A percentile compares a stretch with the other conserved stretches of the same genome.
These are phyloP conservation scores for Panaeolus papilionaceus DNA, from an alignment of 768 basidiomycete genomes.

Conservation along the genomic window DNA sequence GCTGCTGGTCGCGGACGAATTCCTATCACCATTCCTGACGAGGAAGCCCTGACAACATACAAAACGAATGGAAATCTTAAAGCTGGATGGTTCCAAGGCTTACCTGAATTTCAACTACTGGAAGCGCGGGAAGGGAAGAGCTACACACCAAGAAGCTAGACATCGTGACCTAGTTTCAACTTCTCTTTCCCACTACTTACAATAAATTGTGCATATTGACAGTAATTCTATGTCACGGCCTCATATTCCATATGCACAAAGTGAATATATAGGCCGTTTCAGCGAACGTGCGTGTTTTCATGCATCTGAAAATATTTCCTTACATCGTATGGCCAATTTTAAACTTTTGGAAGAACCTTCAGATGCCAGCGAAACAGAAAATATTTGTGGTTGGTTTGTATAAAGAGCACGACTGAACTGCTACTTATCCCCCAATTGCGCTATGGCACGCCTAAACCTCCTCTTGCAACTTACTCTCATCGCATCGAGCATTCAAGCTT, in stretches of 20 bases:
- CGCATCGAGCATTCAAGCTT: not conserved
- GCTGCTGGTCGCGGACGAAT: constrained; percentile 33
- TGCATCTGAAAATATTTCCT: not conserved
- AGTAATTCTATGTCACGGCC: constrained; percentile 5
- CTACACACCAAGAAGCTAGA: not conserved
- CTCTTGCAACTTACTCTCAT: constrained; percentile 1
- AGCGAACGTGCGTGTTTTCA: constrained; percentile 6
- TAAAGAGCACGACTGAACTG: not conserved
- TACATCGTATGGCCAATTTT: constrained; percentile 3
- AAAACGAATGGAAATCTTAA: constrained; percentile 31
- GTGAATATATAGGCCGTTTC: not conserved
- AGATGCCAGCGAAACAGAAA: not conserved
- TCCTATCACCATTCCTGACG: constrained; percentile 33
- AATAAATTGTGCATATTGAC: not conserved
- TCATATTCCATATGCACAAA: constrained; percentile 4
- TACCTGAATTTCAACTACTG: constrained; percentile 43
- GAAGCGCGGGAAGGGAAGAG: constrained; percentile 40
- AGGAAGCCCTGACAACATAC: constrained; percentile 34
- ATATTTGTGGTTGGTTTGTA: not conserved
- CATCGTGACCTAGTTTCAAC: not conserved
- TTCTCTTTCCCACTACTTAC: not conserved
- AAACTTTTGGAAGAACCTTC: not conserved
- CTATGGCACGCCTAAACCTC: not conserved
- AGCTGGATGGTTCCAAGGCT: constrained; percentile 46
- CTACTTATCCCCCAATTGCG: not conserved